Conservation (phyloP, 805 yeast species). For the Yamadazyma sp. region DNA sequence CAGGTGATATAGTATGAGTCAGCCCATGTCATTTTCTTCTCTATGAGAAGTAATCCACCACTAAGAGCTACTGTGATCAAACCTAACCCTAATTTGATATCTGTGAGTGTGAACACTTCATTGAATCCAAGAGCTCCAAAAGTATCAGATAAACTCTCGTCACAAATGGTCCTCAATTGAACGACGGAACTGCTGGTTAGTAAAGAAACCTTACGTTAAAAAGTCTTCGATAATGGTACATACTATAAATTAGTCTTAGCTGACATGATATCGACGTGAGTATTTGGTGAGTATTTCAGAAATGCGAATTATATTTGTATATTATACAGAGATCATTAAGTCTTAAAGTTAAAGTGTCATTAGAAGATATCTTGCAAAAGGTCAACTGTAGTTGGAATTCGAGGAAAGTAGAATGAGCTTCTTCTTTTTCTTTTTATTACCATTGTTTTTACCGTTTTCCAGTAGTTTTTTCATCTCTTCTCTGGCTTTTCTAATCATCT, state of each 20-base stretch:
- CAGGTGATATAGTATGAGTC: conserved; percentile 35
- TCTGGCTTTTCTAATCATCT: conserved; percentile 51
- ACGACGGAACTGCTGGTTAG: conserved; percentile 35
- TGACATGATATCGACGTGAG: not conserved
- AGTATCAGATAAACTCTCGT: conserved; percentile 44
- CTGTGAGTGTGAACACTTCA: conserved; percentile 45
- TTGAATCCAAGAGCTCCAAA: conserved; percentile 44
- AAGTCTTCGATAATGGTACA: conserved; percentile 10
- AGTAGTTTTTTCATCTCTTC: conserved; percentile 39
- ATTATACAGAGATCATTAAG: no score
- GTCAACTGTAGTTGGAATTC: conserved; percentile 1
- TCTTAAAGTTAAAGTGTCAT: no score
- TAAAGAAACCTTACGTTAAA: no score
- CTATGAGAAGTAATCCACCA: conserved; percentile 44
- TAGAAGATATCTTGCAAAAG: no score
- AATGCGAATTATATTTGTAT: no score
- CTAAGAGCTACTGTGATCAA: conserved; percentile 44
- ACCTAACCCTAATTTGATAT: conserved; percentile 49
- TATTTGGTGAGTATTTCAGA: no score
- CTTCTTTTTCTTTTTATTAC: conserved; percentile 46
- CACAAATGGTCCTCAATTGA: conserved; percentile 48
- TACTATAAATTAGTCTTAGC: conserved; percentile 25
- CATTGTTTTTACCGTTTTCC: conserved; percentile 23
- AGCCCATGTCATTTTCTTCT: conserved; percentile 46
- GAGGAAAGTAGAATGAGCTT: conserved; percentile 33